Evolutionary conservation across 176 grass and related monocot genomes (phyloP), one percentile per base, ranked within the genome.

Genomic region (Oropetium thomaeum): DNA sequence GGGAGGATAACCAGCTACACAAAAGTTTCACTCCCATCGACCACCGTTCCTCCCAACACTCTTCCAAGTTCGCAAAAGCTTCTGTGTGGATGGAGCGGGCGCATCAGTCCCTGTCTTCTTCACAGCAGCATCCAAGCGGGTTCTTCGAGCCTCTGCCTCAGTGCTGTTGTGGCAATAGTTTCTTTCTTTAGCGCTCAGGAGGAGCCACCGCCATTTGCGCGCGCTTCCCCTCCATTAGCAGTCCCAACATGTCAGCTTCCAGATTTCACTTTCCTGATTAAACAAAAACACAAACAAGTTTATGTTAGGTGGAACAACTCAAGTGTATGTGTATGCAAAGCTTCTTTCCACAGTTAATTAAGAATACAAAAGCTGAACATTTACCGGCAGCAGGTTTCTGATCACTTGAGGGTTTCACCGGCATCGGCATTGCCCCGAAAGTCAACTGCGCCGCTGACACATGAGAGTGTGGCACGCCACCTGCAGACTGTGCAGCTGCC

Each of bases 321-420:
- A 19, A 48, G 10, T 16, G 6, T 27, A n/a, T 34, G 10, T 16
- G 6, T 27, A n/a, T 34, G 31, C 5, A 40, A 7, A 23, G 49
- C 10, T 37, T 53, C 1, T 6, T 37, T 53, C 1, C 25, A 16
- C 3, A 62, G 1, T 40, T 0, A 17, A 65, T 5, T 19, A 48
- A 62, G 6, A 22, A 44, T 19, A 42, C 30, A 49, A 4, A 17
- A 32, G 65, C 67, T n/a, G n/a, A n/a, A n/a, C 8, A 47, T 27
- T 86, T 95, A 92, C 96, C 96, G 58, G 86, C 86, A 72, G 89
- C 89, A 81, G 96, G 92, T 69, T 95, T 95, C 73, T 92, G 87
- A 62, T 99, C 92, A 34, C 70, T 78, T 5, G 79, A 47, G 5
- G 86, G 84, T 70, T 99, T 95, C 25, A 88, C 59, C 0, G 91